These are phyloP conservation scores for Astathelohania contejeani DNA, from an alignment of 371 early-diverging fungal species.

Conservation along the genomic window DNA sequence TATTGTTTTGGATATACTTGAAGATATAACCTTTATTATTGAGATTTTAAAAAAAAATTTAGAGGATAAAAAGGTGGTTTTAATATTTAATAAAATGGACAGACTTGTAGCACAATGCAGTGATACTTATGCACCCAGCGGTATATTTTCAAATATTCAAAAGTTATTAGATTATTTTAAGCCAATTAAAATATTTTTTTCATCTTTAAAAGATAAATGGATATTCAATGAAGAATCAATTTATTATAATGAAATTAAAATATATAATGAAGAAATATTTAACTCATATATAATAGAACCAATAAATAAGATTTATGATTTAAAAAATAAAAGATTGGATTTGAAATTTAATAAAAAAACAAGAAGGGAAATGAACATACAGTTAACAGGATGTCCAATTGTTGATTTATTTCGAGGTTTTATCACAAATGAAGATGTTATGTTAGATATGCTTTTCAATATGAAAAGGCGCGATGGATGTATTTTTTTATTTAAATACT, in stretches of 20 bases:
- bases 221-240: neutral
- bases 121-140: too few relatives aligned
- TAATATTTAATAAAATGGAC: slow-evolving; percentile 1
- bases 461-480: neutral
- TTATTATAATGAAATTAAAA: neutral
- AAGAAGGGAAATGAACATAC: too few relatives aligned
- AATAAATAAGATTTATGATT: too few relatives aligned
- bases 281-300: neutral
- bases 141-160: too few relatives aligned
- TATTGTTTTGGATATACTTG: neutral
- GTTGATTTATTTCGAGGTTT: too few relatives aligned
- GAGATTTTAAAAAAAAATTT: neutral
- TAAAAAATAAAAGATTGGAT: too few relatives aligned
- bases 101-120: neutral
- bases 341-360: too few relatives aligned
- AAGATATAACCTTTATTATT: neutral
- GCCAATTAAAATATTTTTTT: neutral
- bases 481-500: neutral
- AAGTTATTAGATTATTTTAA: neutral
- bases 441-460: neutral
- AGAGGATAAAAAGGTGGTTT: neutral
- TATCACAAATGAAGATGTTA: neutral
- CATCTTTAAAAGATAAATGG: neutral
- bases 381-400: too few relatives aligned
- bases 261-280: neutral